A percentile compares a stretch with the other conserved stretches of the same genome.
phyloP scores from a whole-genome alignment of 2,329 filamentous ascomycete species.

The Exophiala mesophila region DNA sequence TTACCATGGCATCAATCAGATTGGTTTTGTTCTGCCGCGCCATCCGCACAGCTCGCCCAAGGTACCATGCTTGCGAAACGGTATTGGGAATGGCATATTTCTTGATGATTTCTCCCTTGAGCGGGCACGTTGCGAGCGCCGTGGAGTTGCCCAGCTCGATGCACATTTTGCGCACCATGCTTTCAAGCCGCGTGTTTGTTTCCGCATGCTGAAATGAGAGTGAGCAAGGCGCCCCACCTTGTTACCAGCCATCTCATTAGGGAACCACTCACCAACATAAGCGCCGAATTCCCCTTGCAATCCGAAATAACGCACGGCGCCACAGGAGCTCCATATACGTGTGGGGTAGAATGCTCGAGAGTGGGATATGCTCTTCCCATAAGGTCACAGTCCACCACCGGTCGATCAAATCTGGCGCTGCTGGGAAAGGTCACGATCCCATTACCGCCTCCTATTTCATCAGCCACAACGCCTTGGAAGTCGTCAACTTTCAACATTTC shows the following conservation, averaged over 20 bases:
- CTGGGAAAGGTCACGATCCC: constrained; percentile 33
- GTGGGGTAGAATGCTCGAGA: constrained; percentile 41
- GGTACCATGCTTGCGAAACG: constrained; percentile 31
- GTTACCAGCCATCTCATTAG: no score
- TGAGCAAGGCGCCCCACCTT: neutral
- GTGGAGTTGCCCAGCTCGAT: constrained; percentile 29
- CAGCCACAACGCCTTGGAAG: constrained; percentile 34
- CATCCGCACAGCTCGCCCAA: constrained; percentile 28
- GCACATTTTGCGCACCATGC: constrained; percentile 27
- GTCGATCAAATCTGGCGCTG: constrained; percentile 32
- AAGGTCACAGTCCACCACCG: constrained; percentile 44
- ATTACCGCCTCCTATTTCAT: constrained; percentile 36
- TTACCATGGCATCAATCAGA: constrained; percentile 41
- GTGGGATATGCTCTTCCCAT: constrained; percentile 48
- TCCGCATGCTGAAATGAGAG: constrained; percentile 25
- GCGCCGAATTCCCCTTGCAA: constrained; percentile 38
- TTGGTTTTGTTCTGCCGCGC: constrained; percentile 28
- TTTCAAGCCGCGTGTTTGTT: constrained; percentile 27
- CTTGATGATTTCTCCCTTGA: constrained; percentile 27
- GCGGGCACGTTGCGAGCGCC: constrained; percentile 24
- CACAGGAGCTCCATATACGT: constrained; percentile 40
- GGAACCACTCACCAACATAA: constrained; percentile 23
- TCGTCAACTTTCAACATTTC: constrained; percentile 31
- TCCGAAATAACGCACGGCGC: constrained; percentile 37
- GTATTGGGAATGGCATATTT: constrained; percentile 30